Conservation (phyloP, 192 early-diverging fungal species). For the Dissophora globulifera region DNA sequence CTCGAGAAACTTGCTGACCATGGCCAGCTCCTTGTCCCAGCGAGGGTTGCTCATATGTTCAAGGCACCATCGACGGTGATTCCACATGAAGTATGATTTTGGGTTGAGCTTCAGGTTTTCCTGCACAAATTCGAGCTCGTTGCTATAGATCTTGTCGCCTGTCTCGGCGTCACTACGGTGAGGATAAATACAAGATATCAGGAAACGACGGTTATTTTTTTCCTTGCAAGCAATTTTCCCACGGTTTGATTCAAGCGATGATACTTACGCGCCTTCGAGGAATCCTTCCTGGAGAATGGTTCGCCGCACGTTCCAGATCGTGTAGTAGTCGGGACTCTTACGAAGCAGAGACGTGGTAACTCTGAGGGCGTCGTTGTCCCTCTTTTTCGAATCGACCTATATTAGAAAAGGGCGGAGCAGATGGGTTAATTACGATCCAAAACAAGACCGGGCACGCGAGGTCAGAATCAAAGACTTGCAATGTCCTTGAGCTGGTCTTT, state of each 20-base stretch:
- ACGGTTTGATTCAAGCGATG: no score
- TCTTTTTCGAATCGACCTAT: constrained; percentile 51
- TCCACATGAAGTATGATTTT: constrained; percentile 99
- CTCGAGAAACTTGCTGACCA: constrained; percentile 83
- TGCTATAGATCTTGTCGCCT: constrained; percentile 53
- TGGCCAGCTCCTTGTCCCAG: constrained; percentile 82
- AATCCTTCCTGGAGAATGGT: constrained; percentile 68
- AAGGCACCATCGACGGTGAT: constrained; percentile 94
- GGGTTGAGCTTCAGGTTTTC: constrained; percentile 79
- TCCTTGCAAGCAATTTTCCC: no score
- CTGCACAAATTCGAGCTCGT: constrained; percentile 83
- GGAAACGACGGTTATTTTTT: no score
- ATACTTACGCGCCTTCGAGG: constrained; percentile 48
- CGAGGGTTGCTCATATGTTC: constrained; percentile 75
- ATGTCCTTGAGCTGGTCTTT: constrained; percentile 38
- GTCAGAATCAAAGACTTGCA: constrained; percentile 14
- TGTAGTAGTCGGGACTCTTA: constrained; percentile 92
- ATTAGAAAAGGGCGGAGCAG: neutral
- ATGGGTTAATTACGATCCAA: no score
- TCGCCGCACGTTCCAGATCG: constrained; percentile 94
- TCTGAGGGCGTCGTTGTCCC: constrained; percentile 63
- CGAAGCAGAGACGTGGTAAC: constrained; percentile 78
- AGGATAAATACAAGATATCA: no score
- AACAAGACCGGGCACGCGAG: no score
- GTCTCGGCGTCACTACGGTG: constrained; percentile 45